Conservation (phyloP, 164 flowering plant species). For the Taxillus chinensis region DNA sequence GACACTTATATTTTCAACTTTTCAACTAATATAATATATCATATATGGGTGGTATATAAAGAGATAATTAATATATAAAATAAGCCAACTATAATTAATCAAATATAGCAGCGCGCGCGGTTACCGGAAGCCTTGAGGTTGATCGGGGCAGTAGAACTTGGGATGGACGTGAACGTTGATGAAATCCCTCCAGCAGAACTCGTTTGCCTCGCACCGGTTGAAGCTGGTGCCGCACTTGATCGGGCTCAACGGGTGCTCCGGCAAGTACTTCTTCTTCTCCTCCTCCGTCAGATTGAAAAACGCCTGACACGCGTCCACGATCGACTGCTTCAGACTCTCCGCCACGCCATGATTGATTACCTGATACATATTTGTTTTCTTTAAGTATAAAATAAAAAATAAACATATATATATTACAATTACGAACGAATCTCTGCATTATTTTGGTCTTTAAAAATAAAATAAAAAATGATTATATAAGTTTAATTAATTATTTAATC, state of each 20-base stretch:
- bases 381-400: not conserved
- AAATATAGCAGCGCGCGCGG: not conserved
- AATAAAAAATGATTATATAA: too few relatives aligned
- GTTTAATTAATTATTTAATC: too few relatives aligned
- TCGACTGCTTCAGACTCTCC: constrained; percentile 27
- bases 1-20: too few relatives aligned
- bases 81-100: not conserved
- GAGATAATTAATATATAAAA: not conserved
- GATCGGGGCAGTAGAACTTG: constrained; percentile 35
- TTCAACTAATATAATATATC: too few relatives aligned
- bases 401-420: too few relatives aligned
- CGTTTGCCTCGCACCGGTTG: constrained; percentile 32
- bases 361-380: constrained; percentile 15
- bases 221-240: constrained; percentile 65
- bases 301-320: constrained; percentile 22
- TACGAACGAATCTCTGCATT: too few relatives aligned
- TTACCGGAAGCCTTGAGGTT: constrained; percentile 52
- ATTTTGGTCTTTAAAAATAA: too few relatives aligned
- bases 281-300: constrained; percentile 52
- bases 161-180: constrained; percentile 63
- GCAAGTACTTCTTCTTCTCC: constrained; percentile 37
- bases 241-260: constrained; percentile 35
- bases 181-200: constrained; percentile 66
- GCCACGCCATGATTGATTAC: constrained; percentile 63
- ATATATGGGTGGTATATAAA: too few relatives aligned